Evolutionary conservation across 306 rosid species (phyloP), one percentile per base, ranked within the genome.

Genomic region (Malus orientalis): DNA sequence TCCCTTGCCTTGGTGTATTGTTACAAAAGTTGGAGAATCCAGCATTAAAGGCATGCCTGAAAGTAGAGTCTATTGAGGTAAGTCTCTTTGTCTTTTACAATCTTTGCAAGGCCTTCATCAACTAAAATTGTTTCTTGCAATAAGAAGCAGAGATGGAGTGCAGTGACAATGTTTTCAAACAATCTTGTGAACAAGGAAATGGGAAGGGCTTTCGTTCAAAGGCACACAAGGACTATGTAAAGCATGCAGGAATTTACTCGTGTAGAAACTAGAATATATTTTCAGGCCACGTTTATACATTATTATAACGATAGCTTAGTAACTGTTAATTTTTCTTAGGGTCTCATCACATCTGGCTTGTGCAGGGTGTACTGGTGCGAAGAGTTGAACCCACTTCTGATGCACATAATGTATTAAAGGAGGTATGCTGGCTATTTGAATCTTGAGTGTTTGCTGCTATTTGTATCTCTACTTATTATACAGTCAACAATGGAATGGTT

Each of bases 11-110:
- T 69, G 99, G 99, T 3, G 90, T 95, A 36, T 88, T 95, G 82
- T 82, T 95, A 88, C 99, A 95, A 75, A 95, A 95, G 93, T 83
- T 95, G 84, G 99, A 92, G 88, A 95, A 95, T 88, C 99, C 99
- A 72, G 96, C 88, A 14, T 74, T 95, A 70, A 91, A 96, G 69
- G 96, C 92, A 22, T 86, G 91, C 84, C 80, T 95, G 81, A 89
- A 87, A 88, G 91, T 92, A 81, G 81, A 86, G 66, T 87, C 97
- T 78, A 88, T 88, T 82, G 99, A 92, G 97, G 99, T 91, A 76
- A 66, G 84, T 76, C 62, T 84, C 74, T 45, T 60, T 65, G 60
- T 71, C 67, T 65, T 36, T 36, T 36, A 12, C 20, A 38, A 20
- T 60, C 8, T 16, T 6, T 12, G 45, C 29, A 23, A 29, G 36